Conservation (phyloP, 331 rosid species). For the Malus hybrid region DNA sequence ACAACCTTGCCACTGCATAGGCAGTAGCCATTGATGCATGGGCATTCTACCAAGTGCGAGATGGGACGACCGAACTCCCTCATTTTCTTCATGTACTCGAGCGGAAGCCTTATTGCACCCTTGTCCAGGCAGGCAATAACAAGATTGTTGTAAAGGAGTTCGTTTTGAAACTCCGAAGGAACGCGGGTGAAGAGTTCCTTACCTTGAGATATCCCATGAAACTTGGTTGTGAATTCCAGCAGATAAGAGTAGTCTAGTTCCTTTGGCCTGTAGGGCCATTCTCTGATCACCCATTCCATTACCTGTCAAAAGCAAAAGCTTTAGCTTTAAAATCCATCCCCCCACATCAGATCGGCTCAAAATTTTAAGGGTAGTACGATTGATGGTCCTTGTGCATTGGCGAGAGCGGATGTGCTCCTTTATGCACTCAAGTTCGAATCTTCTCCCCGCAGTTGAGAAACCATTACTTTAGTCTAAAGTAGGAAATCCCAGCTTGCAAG, state of each 20-base stretch:
- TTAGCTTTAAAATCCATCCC: not conserved
- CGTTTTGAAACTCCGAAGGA: slow-evolving; percentile 73
- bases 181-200: slow-evolving; percentile 58
- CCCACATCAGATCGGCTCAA: not conserved
- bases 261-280: slow-evolving; percentile 66
- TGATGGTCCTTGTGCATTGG: not conserved
- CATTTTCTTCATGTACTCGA: slow-evolving; percentile 88
- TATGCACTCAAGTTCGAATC: not conserved
- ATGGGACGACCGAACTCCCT: slow-evolving; percentile 67
- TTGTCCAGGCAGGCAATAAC: slow-evolving; percentile 83
- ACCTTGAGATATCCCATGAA: slow-evolving; percentile 77
- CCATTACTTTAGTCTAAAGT: not conserved
- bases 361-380: not conserved
- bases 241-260: slow-evolving; percentile 83
- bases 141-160: slow-evolving; percentile 78
- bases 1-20: slow-evolving; percentile 69
- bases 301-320: slow-evolving; percentile 45
- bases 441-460: not conserved
- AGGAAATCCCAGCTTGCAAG: not conserved
- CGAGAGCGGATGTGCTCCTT: not conserved
- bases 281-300: slow-evolving; percentile 95
- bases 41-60: slow-evolving; percentile 49
- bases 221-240: slow-evolving; percentile 65
- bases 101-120: slow-evolving; percentile 64
- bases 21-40: slow-evolving; percentile 72